Evolutionary conservation across 345 rosid genomes (phyloP), one percentile per base, ranked within the genome.

Genomic region (Clausena lansium): DNA sequence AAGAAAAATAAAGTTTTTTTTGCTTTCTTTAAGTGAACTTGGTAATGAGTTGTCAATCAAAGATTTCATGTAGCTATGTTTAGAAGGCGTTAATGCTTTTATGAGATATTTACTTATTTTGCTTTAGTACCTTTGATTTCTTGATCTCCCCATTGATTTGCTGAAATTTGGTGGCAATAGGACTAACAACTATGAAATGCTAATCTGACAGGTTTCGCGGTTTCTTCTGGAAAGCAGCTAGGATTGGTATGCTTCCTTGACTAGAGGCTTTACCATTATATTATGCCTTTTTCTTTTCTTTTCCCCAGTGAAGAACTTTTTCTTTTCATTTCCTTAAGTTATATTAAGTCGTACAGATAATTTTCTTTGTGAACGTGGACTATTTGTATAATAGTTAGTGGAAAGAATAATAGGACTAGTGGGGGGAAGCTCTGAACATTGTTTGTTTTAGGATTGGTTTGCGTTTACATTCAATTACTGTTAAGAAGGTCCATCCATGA

Each of bases 191-290:
- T 69, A 19, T 45, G 5, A 54, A 63, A 17, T 70, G 39, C 63
- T 60, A 60, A 39, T 74, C 67, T 83, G 50, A 35, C 94, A 95
- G 98, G 86, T 93, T 91, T 76, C 98, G 97, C 62, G 98, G 97
- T 73, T 95, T 95, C 82, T 95, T 93, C 71, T 95, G 98, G 98
- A 95, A 95, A 85, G 98, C 98, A 64, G 97, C 97, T 78, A 89
- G 98, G 85, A 95, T 95, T 88, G 98, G 98, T 94, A 82, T 9
- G 85, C 58, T 73, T 71, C 30, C 74, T 73, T 55, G n/a, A n/a
- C 68, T 41, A 30, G 19, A 25, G 58, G 50, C 35, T 47, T 57
- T 70, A 10, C 41, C 14, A 25, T 32, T 67, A 7, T 24, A n/a
- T 39, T 22, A 27, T 67, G 50, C 50, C 50, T 13, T 45, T 45